These are phyloP conservation scores for Phoma sp. DNA, from an alignment of 2,329 filamentous ascomycete genomes.

Conservation along the genomic window DNA sequence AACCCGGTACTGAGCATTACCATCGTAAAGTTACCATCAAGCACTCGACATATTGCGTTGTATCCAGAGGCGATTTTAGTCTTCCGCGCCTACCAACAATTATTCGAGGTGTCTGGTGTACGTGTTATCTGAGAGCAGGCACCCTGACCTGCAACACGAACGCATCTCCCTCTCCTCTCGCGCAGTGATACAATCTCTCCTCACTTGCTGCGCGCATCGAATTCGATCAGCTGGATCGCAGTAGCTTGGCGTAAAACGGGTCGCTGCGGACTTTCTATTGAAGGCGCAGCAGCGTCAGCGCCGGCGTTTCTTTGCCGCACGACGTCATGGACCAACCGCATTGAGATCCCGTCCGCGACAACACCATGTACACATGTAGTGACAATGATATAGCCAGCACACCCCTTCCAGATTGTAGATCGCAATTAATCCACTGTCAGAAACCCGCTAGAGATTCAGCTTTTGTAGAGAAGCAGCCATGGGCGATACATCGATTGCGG, in stretches of 20 bases:
- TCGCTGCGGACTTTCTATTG: background rate
- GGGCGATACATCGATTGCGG: constrained; percentile 29
- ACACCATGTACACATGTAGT: background rate
- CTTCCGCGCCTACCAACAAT: too few species aligned
- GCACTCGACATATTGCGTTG: too few species aligned
- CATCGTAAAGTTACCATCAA: too few species aligned
- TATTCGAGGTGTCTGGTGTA: too few species aligned
- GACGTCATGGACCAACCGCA: constrained; percentile 14
- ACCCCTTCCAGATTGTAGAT: background rate
- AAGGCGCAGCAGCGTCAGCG: constrained; percentile 11
- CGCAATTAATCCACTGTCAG: too few species aligned
- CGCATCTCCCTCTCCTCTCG: background rate
- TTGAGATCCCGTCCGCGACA: constrained; percentile 2
- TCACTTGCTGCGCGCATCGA: constrained; percentile 1
- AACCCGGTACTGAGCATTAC: too few species aligned
- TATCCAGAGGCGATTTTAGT: too few species aligned
- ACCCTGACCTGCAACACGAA: background rate
- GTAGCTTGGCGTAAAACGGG: background rate
- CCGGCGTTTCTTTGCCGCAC: background rate
- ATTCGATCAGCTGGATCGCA: background rate
- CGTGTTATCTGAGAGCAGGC: too few species aligned
- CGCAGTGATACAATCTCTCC: background rate
- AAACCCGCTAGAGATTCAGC: too few species aligned
- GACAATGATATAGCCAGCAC: background rate
- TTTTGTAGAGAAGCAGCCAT: constrained; percentile 3